Percentiles rank a stretch among this genome's conserved stretches.
These are phyloP conservation scores for Allium cepa DNA, from an alignment of 106 monocot species.

Conservation along the genomic window DNA sequence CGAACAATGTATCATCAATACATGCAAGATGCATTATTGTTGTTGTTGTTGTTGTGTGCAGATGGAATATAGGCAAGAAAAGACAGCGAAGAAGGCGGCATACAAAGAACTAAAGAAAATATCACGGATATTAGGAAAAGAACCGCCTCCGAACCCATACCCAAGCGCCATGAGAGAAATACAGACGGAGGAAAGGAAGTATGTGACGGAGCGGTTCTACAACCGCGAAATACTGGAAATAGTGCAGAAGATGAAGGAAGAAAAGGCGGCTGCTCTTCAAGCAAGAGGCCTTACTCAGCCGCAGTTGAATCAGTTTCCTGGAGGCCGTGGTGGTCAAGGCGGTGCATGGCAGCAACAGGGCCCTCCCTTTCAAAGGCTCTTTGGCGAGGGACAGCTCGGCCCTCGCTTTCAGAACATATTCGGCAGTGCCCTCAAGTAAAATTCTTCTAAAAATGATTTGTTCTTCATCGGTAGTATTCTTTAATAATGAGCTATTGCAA, in stretches of 20 bases:
- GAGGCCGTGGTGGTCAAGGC: no score
- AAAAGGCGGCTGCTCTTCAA: slow-evolving; percentile 30
- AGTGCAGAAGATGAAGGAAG: slow-evolving; percentile 61
- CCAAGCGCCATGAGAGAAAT: slow-evolving; percentile 85
- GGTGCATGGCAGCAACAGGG: no score
- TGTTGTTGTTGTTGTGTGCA: slow-evolving; percentile 6
- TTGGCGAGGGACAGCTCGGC: no score
- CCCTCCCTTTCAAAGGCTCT: no score
- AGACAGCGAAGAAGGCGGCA: slow-evolving; percentile 88
- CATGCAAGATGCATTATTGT: no score
- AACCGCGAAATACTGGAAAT: slow-evolving; percentile 73
- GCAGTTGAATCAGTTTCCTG: no score
- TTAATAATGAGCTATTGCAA: no score
- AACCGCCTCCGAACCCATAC: slow-evolving; percentile 73
- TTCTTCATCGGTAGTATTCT: no score
- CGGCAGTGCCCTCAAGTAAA: no score
- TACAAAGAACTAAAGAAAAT: slow-evolving; percentile 68
- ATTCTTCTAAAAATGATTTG: no score
- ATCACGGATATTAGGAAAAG: slow-evolving; percentile 51
- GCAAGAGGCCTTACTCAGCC: background rate
- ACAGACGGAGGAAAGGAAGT: slow-evolving; percentile 72
- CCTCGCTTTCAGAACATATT: no score
- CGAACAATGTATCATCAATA: no score
- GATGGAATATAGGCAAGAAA: slow-evolving; percentile 79
- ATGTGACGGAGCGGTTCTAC: slow-evolving; percentile 64